Conservation (phyloP, 345 rosid genomes). For the Geranium brycei region DNA sequence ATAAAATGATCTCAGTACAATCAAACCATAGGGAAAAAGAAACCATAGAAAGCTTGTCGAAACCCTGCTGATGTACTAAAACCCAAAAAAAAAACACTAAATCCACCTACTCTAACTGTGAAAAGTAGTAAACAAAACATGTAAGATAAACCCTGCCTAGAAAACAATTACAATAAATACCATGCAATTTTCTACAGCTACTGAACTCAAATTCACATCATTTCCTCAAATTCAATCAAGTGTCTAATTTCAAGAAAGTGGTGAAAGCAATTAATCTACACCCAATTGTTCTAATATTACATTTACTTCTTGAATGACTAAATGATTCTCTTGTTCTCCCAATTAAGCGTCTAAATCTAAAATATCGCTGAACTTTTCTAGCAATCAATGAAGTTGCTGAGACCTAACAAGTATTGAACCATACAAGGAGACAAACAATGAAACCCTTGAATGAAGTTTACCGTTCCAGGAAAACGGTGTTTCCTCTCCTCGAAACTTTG, state of each 20-base stretch:
- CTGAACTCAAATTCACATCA: too few species aligned
- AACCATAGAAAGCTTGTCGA: neutral
- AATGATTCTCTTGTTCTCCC: too few species aligned
- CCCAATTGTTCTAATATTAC: neutral
- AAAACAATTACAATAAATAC: neutral
- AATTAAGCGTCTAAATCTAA: too few species aligned
- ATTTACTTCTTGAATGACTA: too few species aligned
- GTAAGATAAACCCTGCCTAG: neutral
- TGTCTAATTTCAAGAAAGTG: neutral
- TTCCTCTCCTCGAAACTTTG: conserved; percentile 66
- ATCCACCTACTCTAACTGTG: neutral
- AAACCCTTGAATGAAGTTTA: conserved; percentile 10
- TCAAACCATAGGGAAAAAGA: neutral
- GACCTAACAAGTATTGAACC: neutral
- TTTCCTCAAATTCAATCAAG: neutral
- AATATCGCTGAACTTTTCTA: too few species aligned
- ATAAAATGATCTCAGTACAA: neutral
- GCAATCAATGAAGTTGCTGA: neutral
- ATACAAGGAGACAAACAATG: neutral
- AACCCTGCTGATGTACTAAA: neutral
- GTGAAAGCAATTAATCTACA: neutral
- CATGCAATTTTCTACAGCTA: too few species aligned
- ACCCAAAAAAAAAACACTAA: neutral
- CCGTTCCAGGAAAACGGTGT: conserved; percentile 80
- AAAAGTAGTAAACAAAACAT: neutral